phyloP scores from a whole-genome alignment of 2,329 filamentous ascomycete species.

The Talaromyces sp. region DNA sequence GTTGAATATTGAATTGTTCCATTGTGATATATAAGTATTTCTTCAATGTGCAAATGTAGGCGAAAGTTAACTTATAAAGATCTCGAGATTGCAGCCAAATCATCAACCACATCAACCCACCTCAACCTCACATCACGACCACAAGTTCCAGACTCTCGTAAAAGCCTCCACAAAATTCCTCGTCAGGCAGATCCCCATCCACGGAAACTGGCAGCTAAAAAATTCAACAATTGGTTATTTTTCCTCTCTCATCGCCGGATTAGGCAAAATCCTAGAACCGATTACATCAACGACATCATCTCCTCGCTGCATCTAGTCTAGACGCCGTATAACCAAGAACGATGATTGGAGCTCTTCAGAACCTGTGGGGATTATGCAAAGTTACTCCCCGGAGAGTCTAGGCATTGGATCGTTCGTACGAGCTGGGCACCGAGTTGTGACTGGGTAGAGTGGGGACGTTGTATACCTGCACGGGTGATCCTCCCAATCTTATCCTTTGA shows the following conservation, averaged over 20 bases:
- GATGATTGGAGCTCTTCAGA: background rate
- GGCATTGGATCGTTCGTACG: background rate
- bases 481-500: too few species aligned
- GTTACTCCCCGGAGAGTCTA: background rate
- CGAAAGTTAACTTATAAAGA: too few species aligned
- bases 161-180: background rate
- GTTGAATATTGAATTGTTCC: too few species aligned
- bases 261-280: background rate
- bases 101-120: too few species aligned
- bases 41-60: too few species aligned
- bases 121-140: too few species aligned
- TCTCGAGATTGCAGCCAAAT: too few species aligned
- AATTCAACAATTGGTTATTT: background rate
- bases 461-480: too few species aligned
- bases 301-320: background rate
- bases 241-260: background rate
- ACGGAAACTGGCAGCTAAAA: background rate
- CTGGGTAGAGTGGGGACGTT: too few species aligned
- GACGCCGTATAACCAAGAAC: background rate
- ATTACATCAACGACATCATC: slow-evolving; percentile 3
- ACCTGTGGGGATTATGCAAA: background rate
- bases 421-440: background rate
- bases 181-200: background rate
- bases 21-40: too few species aligned
- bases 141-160: background rate